These are phyloP conservation scores for Globisporangium nagaii DNA, from an alignment of 352 stramenopile species.

Conservation along the genomic window DNA sequence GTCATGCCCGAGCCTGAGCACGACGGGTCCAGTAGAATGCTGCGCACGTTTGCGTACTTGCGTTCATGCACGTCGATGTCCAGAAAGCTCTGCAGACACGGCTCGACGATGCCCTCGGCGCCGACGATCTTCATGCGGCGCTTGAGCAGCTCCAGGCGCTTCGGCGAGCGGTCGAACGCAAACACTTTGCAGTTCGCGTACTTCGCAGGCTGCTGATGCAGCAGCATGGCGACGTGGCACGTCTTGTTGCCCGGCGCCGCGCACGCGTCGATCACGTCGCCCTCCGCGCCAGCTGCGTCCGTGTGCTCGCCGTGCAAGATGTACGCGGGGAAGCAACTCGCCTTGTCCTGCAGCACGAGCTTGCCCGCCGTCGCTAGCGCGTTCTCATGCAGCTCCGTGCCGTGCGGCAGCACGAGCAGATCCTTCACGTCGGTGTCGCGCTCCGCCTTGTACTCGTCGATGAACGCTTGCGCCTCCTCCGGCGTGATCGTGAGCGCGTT, in stretches of 20 bases:
- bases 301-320: slow-evolving; percentile 83
- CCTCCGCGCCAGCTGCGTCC: slow-evolving; percentile 37
- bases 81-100: slow-evolving; percentile 91
- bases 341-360: slow-evolving; percentile 96
- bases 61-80: slow-evolving; percentile 66
- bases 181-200: slow-evolving; percentile 80
- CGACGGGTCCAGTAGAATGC: slow-evolving; percentile 94
- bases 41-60: slow-evolving; percentile 86
- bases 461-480: slow-evolving; percentile 44
- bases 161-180: slow-evolving; percentile 90
- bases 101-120: slow-evolving; percentile 70
- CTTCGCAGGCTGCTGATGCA: slow-evolving; percentile 61
- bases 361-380: slow-evolving; percentile 76
- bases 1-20: slow-evolving; percentile 97
- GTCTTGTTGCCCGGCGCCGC: slow-evolving; percentile 99
- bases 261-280: slow-evolving; percentile 95
- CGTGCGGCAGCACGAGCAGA: slow-evolving; percentile 88
- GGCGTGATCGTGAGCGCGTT: slow-evolving; percentile 83
- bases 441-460: slow-evolving; percentile 45
- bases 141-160: slow-evolving; percentile 87
- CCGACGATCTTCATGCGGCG: slow-evolving; percentile 81
- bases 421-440: slow-evolving; percentile 86
- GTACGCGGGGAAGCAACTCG: slow-evolving; percentile 96
- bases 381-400: slow-evolving; percentile 85
- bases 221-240: slow-evolving; percentile 92